Evolutionary conservation across 2,329 filamentous ascomycete genomes (phyloP), one percentile per base, ranked within the genome.

Genomic region (Macrophomina phaseolina): DNA sequence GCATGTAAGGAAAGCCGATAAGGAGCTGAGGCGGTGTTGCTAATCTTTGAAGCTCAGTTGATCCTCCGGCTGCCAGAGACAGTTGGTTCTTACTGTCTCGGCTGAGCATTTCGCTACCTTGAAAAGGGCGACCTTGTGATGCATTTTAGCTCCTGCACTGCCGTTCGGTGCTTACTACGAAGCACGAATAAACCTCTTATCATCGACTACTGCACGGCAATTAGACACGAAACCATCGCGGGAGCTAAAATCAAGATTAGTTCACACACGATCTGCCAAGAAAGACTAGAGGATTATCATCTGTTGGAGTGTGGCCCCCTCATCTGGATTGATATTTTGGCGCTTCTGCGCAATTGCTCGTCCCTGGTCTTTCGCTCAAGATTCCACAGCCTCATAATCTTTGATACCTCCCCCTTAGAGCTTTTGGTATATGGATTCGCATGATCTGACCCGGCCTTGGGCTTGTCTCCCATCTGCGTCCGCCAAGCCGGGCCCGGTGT

Each of bases 381-480:
- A 28, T 32, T 46, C 14, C 18, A 18, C 34, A 8, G 46, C 30
- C 55, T 14, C 28, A 46, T 46, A 9, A 16, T 45, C 9, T 14
- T 32, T 46, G 36, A 14, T 45, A 6, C 18, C 53, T n/a, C 8
- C 23, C 23, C 28, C 16, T 14, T 45, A 40, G 8, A 46, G 38
- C n/a, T 6, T 18, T 7, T 60, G 55, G 55, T 60, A 60, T 60
- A 34, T 60, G 55, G 30, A 45, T 46, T 60, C 55, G 55, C 55
- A 60, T 34, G 16, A 60, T 60, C 18, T 60, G 28, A 60, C 38
- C 38, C 55, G 55, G 40, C 55, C 55, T 46, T 46, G 40, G 28
- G 40, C 55, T 60, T 60, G 36, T 32, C 23, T 38, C 28, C 55
- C 38, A 45, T 30, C 53, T 45, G 53, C 53, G 18, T 42, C 28